These are phyloP conservation scores for Malus hybrid DNA, from an alignment of 331 rosid genomes.

Conservation along the genomic window DNA sequence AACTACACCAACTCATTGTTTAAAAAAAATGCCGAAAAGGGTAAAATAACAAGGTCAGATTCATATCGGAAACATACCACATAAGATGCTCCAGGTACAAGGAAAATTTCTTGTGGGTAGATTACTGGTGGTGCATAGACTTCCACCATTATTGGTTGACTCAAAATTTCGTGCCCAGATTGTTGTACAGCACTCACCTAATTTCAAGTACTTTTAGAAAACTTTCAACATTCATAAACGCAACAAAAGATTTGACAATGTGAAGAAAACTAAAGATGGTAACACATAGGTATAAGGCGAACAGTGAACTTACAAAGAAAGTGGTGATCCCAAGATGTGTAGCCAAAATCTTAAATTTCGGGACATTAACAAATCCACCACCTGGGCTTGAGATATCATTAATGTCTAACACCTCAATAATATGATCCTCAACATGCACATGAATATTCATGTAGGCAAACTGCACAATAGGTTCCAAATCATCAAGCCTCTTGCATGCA, in stretches of 20 bases:
- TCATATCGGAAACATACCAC: constrained; percentile 46
- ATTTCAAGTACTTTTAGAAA: constrained; percentile 27
- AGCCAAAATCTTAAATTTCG: constrained; percentile 63
- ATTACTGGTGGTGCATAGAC: constrained; percentile 80
- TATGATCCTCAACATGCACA: constrained; percentile 73
- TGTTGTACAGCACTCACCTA: constrained; percentile 69
- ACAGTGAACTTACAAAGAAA: constrained; percentile 58
- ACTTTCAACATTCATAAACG: constrained; percentile 11
- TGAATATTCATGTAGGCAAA: constrained; percentile 67
- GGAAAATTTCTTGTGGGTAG: constrained; percentile 57
- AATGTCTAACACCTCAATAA: constrained; percentile 56
- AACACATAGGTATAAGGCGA: background rate
- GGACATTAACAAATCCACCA: constrained; percentile 32
- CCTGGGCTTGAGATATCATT: constrained; percentile 33
- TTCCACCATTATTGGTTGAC: constrained; percentile 76
- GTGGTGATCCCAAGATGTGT: constrained; percentile 69
- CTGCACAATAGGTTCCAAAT: constrained; percentile 49
- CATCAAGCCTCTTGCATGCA: constrained; percentile 14
- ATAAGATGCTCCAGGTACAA: constrained; percentile 81
- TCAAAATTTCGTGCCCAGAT: constrained; percentile 58
- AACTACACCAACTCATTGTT: background rate
- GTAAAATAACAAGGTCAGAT: background rate
- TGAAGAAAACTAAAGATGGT: constrained; percentile 8
- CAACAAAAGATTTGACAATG: constrained; percentile 12
- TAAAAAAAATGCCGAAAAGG: background rate